Percentiles rank a stretch among this genome's conserved stretches.
phyloP scores from a whole-genome alignment of 176 grass and related monocot genomes.

The Triticum timopheevii region DNA sequence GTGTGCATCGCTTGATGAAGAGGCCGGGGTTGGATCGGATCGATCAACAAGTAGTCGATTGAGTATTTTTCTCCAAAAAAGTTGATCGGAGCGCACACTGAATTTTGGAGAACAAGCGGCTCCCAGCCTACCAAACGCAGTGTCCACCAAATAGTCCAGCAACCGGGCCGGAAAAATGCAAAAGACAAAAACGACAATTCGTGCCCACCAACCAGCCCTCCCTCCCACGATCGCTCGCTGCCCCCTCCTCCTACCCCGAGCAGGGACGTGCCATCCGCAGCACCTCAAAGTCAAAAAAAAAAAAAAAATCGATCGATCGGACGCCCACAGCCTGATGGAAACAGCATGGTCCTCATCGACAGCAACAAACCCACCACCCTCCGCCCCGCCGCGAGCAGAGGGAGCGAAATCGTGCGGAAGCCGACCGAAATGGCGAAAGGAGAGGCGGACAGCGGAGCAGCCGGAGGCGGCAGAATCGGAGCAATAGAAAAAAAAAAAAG shows the following conservation, averaged over 20 bases:
- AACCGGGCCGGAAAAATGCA: not conserved
- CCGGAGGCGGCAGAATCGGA: not conserved
- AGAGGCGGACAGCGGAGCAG: not conserved
- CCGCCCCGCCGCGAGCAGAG: not conserved
- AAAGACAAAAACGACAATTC: constrained; percentile 24
- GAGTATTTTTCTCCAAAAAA: not conserved
- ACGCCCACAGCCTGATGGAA: not conserved
- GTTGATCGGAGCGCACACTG: not conserved
- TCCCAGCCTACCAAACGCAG: constrained; percentile 15
- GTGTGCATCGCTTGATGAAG: too few relatives aligned
- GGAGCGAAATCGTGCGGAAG: not conserved
- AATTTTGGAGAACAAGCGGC: constrained; percentile 17
- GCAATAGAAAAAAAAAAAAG: not conserved
- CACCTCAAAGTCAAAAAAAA: constrained; percentile 15
- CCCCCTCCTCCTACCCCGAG: constrained; percentile 22
- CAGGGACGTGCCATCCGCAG: constrained; percentile 36
- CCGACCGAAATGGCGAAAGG: not conserved
- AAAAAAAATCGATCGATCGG: not conserved
- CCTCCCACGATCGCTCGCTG: not conserved
- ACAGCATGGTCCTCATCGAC: not conserved
- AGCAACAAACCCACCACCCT: not conserved
- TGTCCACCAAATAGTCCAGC: constrained; percentile 13
- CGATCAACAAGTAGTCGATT: not conserved
- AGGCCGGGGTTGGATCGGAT: not conserved
- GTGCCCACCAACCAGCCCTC: constrained; percentile 33